Percentiles rank a stretch among this genome's conserved stretches.
Evolutionary conservation across 805 yeast genomes (phyloP).

Genomic region (Kazachstania psychrophila): DNA sequence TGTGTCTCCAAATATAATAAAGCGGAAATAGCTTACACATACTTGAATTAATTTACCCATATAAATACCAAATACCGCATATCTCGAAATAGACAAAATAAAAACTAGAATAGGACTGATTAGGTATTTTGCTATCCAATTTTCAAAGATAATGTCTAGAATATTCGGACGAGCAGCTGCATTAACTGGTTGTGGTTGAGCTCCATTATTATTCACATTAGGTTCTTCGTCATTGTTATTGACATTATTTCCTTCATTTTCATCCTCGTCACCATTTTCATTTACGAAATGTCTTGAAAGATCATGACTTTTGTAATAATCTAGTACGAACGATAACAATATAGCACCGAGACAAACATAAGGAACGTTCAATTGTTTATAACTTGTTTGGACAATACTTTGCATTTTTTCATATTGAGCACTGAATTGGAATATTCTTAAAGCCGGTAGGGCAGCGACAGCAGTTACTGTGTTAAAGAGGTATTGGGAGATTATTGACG

Average conservation of each 20-base stretch:
- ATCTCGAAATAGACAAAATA: not conserved
- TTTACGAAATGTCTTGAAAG: constrained; percentile 11
- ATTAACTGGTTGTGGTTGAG: not conserved
- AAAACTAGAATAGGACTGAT: not conserved
- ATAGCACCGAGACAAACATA: constrained; percentile 16
- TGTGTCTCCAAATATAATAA: not conserved
- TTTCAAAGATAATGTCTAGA: constrained; percentile 6
- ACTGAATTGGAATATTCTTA: constrained; percentile 1
- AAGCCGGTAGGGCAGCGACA: constrained; percentile 7
- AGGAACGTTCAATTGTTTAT: constrained; percentile 13
- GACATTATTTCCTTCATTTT: constrained; percentile 5
- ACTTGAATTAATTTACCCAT: not conserved
- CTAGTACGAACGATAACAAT: constrained; percentile 10
- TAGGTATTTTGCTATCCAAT: constrained; percentile 4
- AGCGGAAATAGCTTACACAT: not conserved
- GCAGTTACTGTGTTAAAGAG: constrained; percentile 9
- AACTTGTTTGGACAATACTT: constrained; percentile 1
- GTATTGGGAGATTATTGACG: constrained; percentile 15
- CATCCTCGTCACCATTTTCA: constrained; percentile 13
- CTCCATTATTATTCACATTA: not conserved
- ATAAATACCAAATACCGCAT: not conserved
- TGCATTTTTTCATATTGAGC: not conserved
- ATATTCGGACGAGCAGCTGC: constrained; percentile 4
- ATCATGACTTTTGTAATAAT: constrained; percentile 12
- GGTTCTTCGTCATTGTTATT: not conserved